phyloP scores from a whole-genome alignment of 2,329 filamentous ascomycete genomes.

The Chrysoporthe deuterocubensis region DNA sequence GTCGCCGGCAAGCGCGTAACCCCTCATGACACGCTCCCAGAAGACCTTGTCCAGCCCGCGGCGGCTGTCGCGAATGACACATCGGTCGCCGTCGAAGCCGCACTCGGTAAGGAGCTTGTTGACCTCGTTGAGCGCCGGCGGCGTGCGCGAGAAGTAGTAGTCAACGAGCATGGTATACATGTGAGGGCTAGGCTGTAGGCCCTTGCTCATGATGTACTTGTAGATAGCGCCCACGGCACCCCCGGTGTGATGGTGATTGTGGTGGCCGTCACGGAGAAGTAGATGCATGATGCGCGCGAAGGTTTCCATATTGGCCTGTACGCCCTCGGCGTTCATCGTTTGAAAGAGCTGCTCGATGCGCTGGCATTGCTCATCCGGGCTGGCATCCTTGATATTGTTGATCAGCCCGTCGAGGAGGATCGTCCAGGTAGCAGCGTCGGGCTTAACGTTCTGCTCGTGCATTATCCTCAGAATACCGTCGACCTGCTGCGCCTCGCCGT shows the following conservation, averaged over 20 bases:
- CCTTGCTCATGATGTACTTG: slow-evolving; percentile 60
- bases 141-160: slow-evolving; percentile 63
- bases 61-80: slow-evolving; percentile 28
- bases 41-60: slow-evolving; percentile 60
- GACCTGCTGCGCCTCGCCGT: slow-evolving; percentile 52
- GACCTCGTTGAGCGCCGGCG: slow-evolving; percentile 64
- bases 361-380: slow-evolving; percentile 53
- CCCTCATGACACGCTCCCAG: slow-evolving; percentile 72
- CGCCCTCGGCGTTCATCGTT: slow-evolving; percentile 59
- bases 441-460: slow-evolving; percentile 56
- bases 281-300: slow-evolving; percentile 74
- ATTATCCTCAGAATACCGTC: slow-evolving; percentile 62
- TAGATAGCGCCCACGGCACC: slow-evolving; percentile 62
- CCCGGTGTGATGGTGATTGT: slow-evolving; percentile 34
- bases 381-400: slow-evolving; percentile 44
- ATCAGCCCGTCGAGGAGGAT: slow-evolving; percentile 69
- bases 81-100: slow-evolving; percentile 41
- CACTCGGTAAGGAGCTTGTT: slow-evolving; percentile 63
- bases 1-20: slow-evolving; percentile 62
- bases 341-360: slow-evolving; percentile 59
- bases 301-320: slow-evolving; percentile 63
- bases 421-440: slow-evolving; percentile 73
- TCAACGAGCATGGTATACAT: slow-evolving; percentile 77
- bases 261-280: slow-evolving; percentile 50
- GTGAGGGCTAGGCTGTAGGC: slow-evolving; percentile 60